phyloP scores from a whole-genome alignment of 2,329 filamentous ascomycete genomes.

The Pseudogymnoascus sp. region DNA sequence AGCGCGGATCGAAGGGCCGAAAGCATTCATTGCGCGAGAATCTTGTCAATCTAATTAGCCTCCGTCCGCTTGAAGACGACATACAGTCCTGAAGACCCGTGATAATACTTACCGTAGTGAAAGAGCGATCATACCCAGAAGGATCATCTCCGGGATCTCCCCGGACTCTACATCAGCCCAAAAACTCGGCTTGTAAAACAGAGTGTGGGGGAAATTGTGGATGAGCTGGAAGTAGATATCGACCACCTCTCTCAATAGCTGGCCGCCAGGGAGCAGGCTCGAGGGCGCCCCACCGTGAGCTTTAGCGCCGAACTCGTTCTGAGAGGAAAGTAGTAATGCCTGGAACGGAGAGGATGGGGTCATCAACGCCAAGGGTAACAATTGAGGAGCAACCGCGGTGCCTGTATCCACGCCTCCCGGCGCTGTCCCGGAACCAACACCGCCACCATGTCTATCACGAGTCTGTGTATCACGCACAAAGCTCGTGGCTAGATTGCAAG shows the following conservation, averaged over 20 bases:
- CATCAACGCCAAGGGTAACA: neutral
- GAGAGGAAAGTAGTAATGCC: neutral
- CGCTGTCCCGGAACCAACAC: neutral
- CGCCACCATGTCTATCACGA: neutral
- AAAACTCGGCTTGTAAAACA: neutral
- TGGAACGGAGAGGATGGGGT: neutral
- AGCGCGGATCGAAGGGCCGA: neutral
- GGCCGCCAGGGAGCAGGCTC: neutral
- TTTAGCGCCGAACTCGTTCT: neutral
- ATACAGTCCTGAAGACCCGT: neutral
- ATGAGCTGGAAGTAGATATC: neutral
- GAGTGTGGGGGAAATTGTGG: neutral
- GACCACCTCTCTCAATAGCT: neutral
- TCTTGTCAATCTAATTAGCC: neutral
- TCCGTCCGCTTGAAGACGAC: neutral
- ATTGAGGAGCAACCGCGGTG: neutral
- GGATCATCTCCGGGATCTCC: neutral
- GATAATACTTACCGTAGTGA: neutral
- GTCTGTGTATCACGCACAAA: neutral
- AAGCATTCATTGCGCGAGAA: constrained; percentile 12
- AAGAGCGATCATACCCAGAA: neutral
- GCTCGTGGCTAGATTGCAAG: constrained; percentile 6
- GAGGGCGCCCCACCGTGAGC: neutral
- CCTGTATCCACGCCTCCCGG: neutral
- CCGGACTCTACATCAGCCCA: neutral